Base-by-base conservation (phyloP, 495 filamentous ascomycete species). In the Xylaria curta region DNA sequence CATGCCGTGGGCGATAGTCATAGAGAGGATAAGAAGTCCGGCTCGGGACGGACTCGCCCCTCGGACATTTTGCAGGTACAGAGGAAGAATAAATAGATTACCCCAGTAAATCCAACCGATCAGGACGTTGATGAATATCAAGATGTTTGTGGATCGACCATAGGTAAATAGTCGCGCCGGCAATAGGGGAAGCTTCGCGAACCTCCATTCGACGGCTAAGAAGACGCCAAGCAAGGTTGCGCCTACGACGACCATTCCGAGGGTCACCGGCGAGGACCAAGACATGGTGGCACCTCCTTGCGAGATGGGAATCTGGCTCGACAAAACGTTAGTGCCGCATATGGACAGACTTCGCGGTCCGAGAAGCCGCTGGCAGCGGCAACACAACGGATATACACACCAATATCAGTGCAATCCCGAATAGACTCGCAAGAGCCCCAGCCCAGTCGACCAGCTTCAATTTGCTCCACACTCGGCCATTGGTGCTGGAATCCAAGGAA, bases 61-160 rank as follows among this genome's bases (percentile, higher is more conserved):
- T 9, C 13, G 36, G 13, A 63, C 59, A 17, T 63, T 63, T 24
- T 63, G 59, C 3, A 63, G 40, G 17, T 63, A 63, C 9, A 63
- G 15, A 12, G 59, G 59, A 24, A 63, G n/a, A 28, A 63, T 36
- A 19, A 63, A 63, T 24, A 63, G 33, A 28, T 63, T 62, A 6
- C 59, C 59, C 59, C 59, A 63, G 36, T 63, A 63, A 12, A 63
- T 42, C 59, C 59, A 63, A 36, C 59, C 59, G 10, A 63, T 63
- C 10, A 42, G 7, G 0, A 63, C 4, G 21, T 63, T 63, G 59
- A 63, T 15, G 36, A 26, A 38, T 24, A 63, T 42, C 7, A 63
- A 26, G 17, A 63, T 63, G 15, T 63, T 63, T 17, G 59, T 58
- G 17, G 53, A 58, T 2, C 53, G 28, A 33, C 28, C 15, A 7